Conservation (phyloP, 345 rosid species). For the Sonneratia alba region DNA sequence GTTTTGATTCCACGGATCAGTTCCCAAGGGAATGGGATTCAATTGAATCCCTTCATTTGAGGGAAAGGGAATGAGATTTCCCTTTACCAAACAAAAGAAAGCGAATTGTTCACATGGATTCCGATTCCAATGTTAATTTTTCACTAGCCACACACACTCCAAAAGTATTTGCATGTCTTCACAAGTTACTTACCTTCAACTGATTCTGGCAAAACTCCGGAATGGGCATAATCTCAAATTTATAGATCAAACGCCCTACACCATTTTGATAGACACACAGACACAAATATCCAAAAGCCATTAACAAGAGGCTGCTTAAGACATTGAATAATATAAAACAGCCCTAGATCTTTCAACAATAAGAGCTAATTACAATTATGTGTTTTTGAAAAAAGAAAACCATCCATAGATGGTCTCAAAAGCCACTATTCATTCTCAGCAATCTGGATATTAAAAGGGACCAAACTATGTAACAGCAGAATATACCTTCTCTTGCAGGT, state of each 20-base stretch:
- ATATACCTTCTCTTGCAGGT: conserved; percentile 51
- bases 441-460: not conserved
- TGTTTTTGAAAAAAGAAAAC: not conserved
- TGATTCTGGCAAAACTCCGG: conserved; percentile 30
- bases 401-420: too few species aligned
- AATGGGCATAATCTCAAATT: conserved; percentile 55
- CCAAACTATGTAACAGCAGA: conserved; percentile 2
- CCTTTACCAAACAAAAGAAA: too few species aligned
- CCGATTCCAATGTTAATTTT: too few species aligned
- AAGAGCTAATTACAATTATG: not conserved
- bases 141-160: too few species aligned
- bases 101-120: too few species aligned
- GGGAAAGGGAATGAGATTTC: too few species aligned
- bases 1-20: too few species aligned
- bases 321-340: conserved; percentile 3
- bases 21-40: too few species aligned
- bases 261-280: conserved; percentile 1
- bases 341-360: not conserved
- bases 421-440: not conserved
- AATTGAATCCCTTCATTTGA: too few species aligned
- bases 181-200: conserved; percentile 37
- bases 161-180: not conserved
- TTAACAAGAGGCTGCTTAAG: not conserved
- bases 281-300: not conserved
- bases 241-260: conserved; percentile 57